Base-by-base conservation (phyloP, 2,329 filamentous ascomycete species). In the Sarocladium oryzae region DNA sequence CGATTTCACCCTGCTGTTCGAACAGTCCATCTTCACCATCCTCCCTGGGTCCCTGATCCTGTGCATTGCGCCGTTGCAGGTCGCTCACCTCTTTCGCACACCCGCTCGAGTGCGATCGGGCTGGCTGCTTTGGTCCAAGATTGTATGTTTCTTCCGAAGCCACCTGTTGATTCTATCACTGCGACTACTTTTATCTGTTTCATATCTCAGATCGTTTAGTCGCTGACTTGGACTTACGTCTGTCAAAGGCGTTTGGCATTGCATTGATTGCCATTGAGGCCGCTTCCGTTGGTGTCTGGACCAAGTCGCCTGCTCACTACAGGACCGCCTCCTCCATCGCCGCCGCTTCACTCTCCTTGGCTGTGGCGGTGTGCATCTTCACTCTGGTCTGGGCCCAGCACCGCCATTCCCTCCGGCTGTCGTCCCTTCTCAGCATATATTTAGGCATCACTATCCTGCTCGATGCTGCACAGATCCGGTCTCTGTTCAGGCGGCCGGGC, bases 361-460 rank as follows among this genome's bases (percentile, higher is more conserved):
- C 62, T 11, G 56, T 56, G 8, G 56, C 58, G 5, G 32, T 64
- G 13, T 56, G 51, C 33, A 52, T 66, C 40, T 53, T 54, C 4
- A 51, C 58, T 0, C 52, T 67, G 13, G 64, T 66, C 2, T 64
- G 59, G 50, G 41, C 54, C 4, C 63, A 69, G 50, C 68, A 71
- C 52, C 56, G 55, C 57, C 68, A 56, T 23, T 62, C 66, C 6
- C 59, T 62, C 0, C 62, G 70, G 2, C 72, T 72, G 0, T 75
- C 72, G 0, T 59, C 68, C 1, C 52, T 75, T 1, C 57, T 76
- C 7, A 66, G 60, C 20, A 54, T 58, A 16, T 76, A 69, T 52
- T 56, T 76, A 13, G 59, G 68, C 36, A 37, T 71, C n/a, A 66
- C 67, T 8, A 51, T 69, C 1, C 57, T 76, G 2, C 60, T 74